Base-by-base conservation (phyloP, 2,329 filamentous ascomycete species). In the Setomelanomma holmii region DNA sequence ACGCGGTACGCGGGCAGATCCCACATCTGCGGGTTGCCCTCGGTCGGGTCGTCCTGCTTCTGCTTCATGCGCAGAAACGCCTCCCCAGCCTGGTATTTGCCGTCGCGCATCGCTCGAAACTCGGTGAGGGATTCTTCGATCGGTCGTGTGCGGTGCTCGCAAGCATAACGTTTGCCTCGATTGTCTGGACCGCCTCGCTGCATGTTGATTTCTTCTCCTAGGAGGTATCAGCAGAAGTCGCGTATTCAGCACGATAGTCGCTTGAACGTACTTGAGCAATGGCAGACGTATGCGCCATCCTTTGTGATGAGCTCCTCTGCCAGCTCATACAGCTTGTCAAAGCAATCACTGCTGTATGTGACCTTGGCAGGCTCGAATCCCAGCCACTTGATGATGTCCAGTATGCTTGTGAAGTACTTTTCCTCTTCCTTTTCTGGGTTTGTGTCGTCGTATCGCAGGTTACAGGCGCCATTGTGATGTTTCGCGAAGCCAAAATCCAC, bases 401-500 rank as follows among this genome's bases (percentile, higher is more conserved):
- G 81, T 62, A 98, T 98, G n/a, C 91, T 89, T 10, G 83, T 84
- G 70, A 96, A 96, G 76, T 93, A 98, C 52, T 88, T 83, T 75
- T 96, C 90, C 72, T 97, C 90, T 74, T 98, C 95, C 40, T 90
- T 90, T 60, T 93, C 91, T 1, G 95, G 95, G 73, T 98, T 98
- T 12, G 95, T 98, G 67, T 98, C 95, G 73, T 98, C 95, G 74
- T 90, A 96, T 66, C 93, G 84, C 56, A 92, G 76, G 68, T 89
- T 88, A 75, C 86, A 89, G 56, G 87, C 80, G 52, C 93, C 93
- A 30, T 89, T 89, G 71, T 96, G 90, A 69, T 88, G 87, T 68
- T 85, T 86, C 12, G 95, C 93, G 73, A 97, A 98, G 5, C 93
- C 93, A 77, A 98, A 98, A 77, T 98, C 97, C 75, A 98, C 86